Evolutionary conservation across 805 yeast genomes (phyloP).

Genomic region (Ogataea haglerorum): DNA sequence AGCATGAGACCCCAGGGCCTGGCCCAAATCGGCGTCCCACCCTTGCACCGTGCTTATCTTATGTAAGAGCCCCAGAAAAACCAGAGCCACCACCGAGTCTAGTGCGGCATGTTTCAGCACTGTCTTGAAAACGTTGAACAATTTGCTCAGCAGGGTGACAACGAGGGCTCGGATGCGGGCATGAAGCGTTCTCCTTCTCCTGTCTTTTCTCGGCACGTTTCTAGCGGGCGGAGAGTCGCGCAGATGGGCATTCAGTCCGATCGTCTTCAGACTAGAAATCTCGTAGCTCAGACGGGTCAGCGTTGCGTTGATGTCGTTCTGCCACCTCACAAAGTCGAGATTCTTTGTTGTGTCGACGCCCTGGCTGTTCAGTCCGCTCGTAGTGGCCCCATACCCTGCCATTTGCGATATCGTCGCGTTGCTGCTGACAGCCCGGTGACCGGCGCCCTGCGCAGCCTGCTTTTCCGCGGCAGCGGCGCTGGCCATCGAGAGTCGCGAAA

Average conservation of each 20-base stretch:
- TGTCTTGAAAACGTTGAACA: constrained; percentile 11
- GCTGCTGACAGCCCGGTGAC: constrained; percentile 18
- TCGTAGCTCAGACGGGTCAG: constrained; percentile 45
- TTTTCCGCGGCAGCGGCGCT: constrained; percentile 5
- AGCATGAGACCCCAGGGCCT: background rate
- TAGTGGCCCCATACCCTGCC: too few relatives aligned
- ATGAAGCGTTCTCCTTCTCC: constrained; percentile 2
- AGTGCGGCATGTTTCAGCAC: constrained; percentile 22
- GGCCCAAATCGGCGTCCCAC: background rate
- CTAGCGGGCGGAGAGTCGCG: constrained; percentile 2
- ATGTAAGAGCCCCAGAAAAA: constrained; percentile 16
- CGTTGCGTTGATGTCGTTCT: constrained; percentile 47
- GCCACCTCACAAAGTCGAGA: constrained; percentile 49
- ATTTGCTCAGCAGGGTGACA: constrained; percentile 4
- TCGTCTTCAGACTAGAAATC: constrained; percentile 21
- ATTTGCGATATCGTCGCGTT: constrained; percentile 14
- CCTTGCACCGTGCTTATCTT: constrained; percentile 7
- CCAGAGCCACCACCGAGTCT: constrained; percentile 20
- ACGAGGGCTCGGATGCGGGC: constrained; percentile 9
- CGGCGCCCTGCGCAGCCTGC: background rate
- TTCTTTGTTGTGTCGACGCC: constrained; percentile 22
- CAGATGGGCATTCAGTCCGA: constrained; percentile 16
- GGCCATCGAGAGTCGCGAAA: constrained; percentile 27
- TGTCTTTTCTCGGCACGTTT: constrained; percentile 3
- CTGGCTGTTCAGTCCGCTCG: constrained; percentile 9